phyloP scores from a whole-genome alignment of 306 rosid species.

The Pachyrhizus erosus region DNA sequence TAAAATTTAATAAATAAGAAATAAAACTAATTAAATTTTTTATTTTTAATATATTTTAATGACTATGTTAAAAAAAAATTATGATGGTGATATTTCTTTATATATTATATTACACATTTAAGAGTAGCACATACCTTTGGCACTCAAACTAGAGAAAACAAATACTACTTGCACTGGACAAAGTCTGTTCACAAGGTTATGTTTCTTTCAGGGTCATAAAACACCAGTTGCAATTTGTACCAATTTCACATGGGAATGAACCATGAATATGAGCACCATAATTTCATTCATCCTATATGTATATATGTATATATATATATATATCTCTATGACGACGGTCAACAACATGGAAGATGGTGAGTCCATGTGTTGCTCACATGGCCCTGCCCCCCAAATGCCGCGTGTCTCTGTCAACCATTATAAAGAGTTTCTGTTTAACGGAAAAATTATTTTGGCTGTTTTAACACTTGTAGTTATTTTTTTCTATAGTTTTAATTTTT shows the following conservation, averaged over 20 bases:
- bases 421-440: not conserved
- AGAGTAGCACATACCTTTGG: too few relatives aligned
- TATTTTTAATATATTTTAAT: too few relatives aligned
- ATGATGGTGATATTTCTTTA: too few relatives aligned
- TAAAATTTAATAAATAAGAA: too few relatives aligned
- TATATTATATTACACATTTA: too few relatives aligned
- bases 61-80: too few relatives aligned
- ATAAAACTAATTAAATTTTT: too few relatives aligned
- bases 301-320: not conserved
- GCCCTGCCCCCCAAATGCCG: conserved; percentile 41
- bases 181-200: not conserved
- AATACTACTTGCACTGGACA: too few relatives aligned
- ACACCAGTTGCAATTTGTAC: not conserved
- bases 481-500: too few relatives aligned
- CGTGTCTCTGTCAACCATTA: conserved; percentile 36
- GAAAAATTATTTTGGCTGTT: too few relatives aligned
- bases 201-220: not conserved
- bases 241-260: conserved; percentile 28
- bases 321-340: not conserved
- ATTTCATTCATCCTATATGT: not conserved
- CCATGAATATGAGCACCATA: not conserved
- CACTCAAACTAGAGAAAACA: too few relatives aligned
- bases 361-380: conserved; percentile 49
- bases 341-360: not conserved
- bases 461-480: too few relatives aligned